Base-by-base conservation (phyloP, 371 early-diverging fungal species). In the Chytridium lagenaria region DNA sequence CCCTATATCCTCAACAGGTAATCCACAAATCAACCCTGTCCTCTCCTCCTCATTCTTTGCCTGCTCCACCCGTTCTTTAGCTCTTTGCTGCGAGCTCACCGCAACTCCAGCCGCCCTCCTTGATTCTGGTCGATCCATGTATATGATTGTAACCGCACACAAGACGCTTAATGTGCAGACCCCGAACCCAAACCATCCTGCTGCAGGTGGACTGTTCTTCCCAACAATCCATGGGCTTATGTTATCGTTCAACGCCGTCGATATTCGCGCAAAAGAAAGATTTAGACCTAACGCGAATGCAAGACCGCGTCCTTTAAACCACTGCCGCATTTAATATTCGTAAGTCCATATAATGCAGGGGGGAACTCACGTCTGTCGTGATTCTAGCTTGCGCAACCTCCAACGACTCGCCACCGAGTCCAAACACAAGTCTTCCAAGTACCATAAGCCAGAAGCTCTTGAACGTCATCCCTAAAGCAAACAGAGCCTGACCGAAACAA, bases 381-480 rank as follows among this genome's bases (percentile, higher is more conserved):
- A 73, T 64, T 19, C 73, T 19, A 1, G 44, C 74, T 66, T 88
- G 86, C 1, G 87, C 86, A 15, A 91, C 90, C 71, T 89, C 90
- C 50, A 91, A 84, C 50, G 86, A 84, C 71, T 91, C 92, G 30
- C 91, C 91, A 1, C 92, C 93, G 2, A 92, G 80, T 19, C 92
- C 93, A 78, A 90, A 88, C 2, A 92, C 52, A 33, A 90, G 68
- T 5, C 92, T 83, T 22, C 92, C 93, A 19, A 84, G 50, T 1
- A 90, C 67, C 87, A 92, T 87, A 0, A 83, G 36, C 63, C 72
- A 67, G 69, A 90, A 88, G 59, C 28, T 71, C n/a, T 81, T 76
- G 15, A 50, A 31, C 38, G 70, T 63, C 1, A 90, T 72, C 0
- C 92, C 93, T 1, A 82, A 50, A 12, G 88, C 76, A 51, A 90